Conservation (phyloP, 1,284 basidiomycete species). For the Agaricales sp. region DNA sequence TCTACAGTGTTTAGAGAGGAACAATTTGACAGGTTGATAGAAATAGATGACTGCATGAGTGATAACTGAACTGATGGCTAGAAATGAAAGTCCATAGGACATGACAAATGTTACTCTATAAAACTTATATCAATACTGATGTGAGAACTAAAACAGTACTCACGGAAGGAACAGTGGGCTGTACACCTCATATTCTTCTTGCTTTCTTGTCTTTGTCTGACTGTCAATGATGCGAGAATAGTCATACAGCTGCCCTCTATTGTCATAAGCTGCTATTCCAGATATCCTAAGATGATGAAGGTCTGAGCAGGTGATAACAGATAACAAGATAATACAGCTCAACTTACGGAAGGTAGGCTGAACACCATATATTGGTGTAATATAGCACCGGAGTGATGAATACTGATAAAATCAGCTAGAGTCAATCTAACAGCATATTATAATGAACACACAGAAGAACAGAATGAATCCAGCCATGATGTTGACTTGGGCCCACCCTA, state of each 20-base stretch:
- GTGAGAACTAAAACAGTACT: neutral
- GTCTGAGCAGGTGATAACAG: neutral
- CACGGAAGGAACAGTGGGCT: conserved; percentile 54
- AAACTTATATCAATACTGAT: conserved; percentile 10
- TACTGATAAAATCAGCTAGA: conserved; percentile 16
- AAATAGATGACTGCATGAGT: conserved; percentile 67
- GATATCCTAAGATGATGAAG: neutral
- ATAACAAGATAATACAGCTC: conserved; percentile 11
- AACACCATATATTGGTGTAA: conserved; percentile 17
- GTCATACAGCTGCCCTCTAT: conserved; percentile 51
- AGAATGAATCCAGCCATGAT: conserved; percentile 50
- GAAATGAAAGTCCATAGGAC: conserved; percentile 37
- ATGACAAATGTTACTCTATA: conserved; percentile 35
- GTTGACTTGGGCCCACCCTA: conserved; percentile 43
- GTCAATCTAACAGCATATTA: neutral
- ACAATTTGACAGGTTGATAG: conserved; percentile 58
- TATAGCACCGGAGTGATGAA: conserved; percentile 34
- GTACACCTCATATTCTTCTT: conserved; percentile 44
- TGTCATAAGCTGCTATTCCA: no score
- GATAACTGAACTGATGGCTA: conserved; percentile 44
- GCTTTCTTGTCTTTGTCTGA: conserved; percentile 34
- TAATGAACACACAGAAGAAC: conserved; percentile 26
- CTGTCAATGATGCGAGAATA: conserved; percentile 41
- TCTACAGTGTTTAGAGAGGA: conserved; percentile 43
- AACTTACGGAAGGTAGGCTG: conserved; percentile 26